Evolutionary conservation across 2,329 filamentous ascomycete species (phyloP), one percentile per base, ranked within the genome.

Genomic region (Nothopassalora personata): DNA sequence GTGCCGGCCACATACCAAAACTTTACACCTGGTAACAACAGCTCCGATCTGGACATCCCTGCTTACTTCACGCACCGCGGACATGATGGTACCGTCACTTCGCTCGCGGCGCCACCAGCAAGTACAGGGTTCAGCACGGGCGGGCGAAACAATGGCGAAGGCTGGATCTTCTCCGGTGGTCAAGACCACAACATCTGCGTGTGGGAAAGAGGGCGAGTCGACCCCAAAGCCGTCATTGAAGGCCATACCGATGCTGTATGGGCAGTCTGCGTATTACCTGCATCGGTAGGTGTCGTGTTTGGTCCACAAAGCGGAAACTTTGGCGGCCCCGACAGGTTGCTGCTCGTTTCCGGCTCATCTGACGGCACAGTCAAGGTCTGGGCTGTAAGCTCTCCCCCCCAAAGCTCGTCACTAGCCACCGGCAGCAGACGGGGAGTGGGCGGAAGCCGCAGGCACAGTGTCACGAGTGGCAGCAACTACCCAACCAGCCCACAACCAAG

Each of bases 111-210:
- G 3, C 97, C 91, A 81, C 91, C 91, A 1, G 87, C 91, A 1
- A 87, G 90, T 1, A 89, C 90, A 28, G 94, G 90, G 70, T 96
- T 97, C 72, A 89, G 90, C 7, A 95, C 91, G 18, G 90, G 92
- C 36, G 91, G 92, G 6, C 86, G 92, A 63, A 90, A 90, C 7
- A 86, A 89, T 67, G 93, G 93, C 33, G 94, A 97, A 68, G 94
- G 94, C 30, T 99, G 94, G 94, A 92, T 99, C 65, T 99, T 99
- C 75, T 97, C 93, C 5, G 94, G 94, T 61, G 94, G 94, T 4
- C 91, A 97, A 73, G 94, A 99, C 74, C 86, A 90, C 18, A 96
- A 91, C 6, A 86, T 99, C 39, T 86, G 92, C 31, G 91, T 99
- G 0, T 99, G 94, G 94, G 93, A 99, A 74, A 85, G 92, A 53